A percentile compares a stretch with the other conserved stretches of the same genome.
These are phyloP conservation scores for Aspergillus ochraceoroseus DNA, from an alignment of 2,329 filamentous ascomycete species.

Conservation along the genomic window DNA sequence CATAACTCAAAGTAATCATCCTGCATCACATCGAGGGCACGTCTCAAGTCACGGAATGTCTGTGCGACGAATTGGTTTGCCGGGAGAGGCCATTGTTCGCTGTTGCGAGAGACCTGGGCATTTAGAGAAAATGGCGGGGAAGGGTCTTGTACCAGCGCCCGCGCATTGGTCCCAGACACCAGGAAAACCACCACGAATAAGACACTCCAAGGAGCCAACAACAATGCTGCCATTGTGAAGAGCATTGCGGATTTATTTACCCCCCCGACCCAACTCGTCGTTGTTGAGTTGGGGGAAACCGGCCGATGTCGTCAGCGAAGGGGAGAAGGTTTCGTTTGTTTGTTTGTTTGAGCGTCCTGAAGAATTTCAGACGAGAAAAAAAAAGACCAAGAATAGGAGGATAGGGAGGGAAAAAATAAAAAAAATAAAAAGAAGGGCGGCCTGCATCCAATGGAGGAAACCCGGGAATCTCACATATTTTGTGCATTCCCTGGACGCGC, in stretches of 20 bases:
- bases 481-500: constrained; percentile 3
- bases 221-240: constrained; percentile 9
- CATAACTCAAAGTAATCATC: constrained; percentile 69
- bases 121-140: constrained; percentile 17
- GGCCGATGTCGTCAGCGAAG: constrained; percentile 9
- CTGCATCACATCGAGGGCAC: constrained; percentile 71
- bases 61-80: constrained; percentile 12
- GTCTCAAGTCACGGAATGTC: constrained; percentile 46
- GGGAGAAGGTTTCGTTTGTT: too few species aligned
- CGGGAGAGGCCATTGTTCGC: constrained; percentile 16
- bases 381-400: background rate
- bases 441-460: constrained; percentile 9
- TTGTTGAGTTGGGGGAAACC: background rate
- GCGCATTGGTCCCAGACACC: constrained; percentile 25
- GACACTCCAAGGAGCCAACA: constrained; percentile 20
- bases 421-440: constrained; percentile 7
- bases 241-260: background rate
- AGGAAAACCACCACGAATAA: constrained; percentile 23
- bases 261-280: background rate
- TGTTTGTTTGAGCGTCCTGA: constrained; percentile 5
- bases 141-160: constrained; percentile 29
- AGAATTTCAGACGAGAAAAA: background rate
- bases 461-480: constrained; percentile 10
- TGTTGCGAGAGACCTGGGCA: constrained; percentile 12
- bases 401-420: constrained; percentile 1